phyloP scores from a whole-genome alignment of 2,329 filamentous ascomycete species.

The Corinectria fuckeliana region DNA sequence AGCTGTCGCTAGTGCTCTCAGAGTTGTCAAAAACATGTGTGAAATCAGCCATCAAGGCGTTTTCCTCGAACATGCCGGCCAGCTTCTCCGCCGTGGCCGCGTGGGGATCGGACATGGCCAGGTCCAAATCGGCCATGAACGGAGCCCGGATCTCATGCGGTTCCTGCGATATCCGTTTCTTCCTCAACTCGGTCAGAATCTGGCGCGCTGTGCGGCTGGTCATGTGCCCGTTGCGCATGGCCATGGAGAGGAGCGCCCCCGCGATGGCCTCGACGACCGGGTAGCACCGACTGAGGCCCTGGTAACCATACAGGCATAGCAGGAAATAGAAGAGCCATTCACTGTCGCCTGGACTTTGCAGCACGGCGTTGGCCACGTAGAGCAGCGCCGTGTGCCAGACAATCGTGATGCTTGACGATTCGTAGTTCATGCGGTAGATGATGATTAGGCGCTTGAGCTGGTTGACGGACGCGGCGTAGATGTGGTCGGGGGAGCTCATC shows the following conservation, averaged over 20 bases:
- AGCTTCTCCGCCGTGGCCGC: slow-evolving; percentile 44
- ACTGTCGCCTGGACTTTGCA: slow-evolving; percentile 38
- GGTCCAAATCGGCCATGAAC: slow-evolving; percentile 46
- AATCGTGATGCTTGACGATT: slow-evolving; percentile 44
- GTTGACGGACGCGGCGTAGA: slow-evolving; percentile 43
- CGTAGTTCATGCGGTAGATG: slow-evolving; percentile 43
- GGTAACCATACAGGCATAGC: slow-evolving; percentile 48
- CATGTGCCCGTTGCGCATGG: slow-evolving; percentile 42
- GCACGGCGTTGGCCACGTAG: slow-evolving; percentile 48
- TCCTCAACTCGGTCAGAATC: slow-evolving; percentile 41
- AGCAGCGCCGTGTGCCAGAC: slow-evolving; percentile 50
- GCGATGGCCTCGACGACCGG: slow-evolving; percentile 45
- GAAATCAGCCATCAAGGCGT: slow-evolving; percentile 44
- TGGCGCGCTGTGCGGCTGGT: slow-evolving; percentile 34
- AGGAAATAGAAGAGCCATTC: slow-evolving; percentile 46
- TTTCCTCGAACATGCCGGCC: slow-evolving; percentile 42
- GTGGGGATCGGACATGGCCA: slow-evolving; percentile 44
- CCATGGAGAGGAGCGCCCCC: slow-evolving; percentile 45
- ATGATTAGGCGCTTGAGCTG: slow-evolving; percentile 49
- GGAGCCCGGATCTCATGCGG: slow-evolving; percentile 41
- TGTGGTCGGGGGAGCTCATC: slow-evolving; percentile 35
- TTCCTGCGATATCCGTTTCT: slow-evolving; percentile 26
- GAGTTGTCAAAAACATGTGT: slow-evolving; percentile 20
- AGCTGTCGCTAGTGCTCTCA: too few species aligned
- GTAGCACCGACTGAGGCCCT: slow-evolving; percentile 43